A percentile compares a stretch with the other conserved stretches of the same genome.
Conservation (phyloP, 1,284 basidiomycete genomes). For the Rhodotorula sp. region DNA sequence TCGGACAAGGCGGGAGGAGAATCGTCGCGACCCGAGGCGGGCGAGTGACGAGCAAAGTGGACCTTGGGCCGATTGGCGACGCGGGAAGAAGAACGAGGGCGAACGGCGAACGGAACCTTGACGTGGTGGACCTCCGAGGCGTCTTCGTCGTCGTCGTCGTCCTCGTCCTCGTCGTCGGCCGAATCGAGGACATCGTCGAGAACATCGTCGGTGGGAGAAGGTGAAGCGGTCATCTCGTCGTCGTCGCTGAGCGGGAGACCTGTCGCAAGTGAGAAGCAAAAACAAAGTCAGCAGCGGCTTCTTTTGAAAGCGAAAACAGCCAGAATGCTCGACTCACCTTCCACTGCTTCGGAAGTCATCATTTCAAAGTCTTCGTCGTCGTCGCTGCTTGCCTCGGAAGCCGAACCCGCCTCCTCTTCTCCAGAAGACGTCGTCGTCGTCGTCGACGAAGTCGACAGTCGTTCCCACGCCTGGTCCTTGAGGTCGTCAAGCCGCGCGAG, state of each 20-base stretch:
- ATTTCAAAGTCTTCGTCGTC: background rate
- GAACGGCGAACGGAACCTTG: background rate
- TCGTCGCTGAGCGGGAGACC: no score
- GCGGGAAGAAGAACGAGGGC: no score
- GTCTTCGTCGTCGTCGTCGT: background rate
- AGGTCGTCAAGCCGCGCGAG: slow-evolving; percentile 56
- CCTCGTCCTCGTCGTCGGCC: background rate
- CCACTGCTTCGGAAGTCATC: background rate
- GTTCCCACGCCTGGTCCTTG: slow-evolving; percentile 50
- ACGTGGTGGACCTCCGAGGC: background rate
- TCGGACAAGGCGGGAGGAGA: background rate
- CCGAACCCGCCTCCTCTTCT: background rate
- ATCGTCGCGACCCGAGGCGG: background rate
- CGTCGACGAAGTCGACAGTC: background rate
- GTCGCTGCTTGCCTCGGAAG: background rate
- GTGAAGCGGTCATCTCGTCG: no score
- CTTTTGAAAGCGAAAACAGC: background rate
- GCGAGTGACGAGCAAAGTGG: background rate
- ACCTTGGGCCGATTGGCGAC: background rate
- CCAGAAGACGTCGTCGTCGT: background rate
- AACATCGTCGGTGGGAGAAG: background rate
- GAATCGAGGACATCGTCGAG: background rate
- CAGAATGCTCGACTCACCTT: background rate
- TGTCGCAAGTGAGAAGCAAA: background rate
- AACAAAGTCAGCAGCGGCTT: background rate